A percentile compares a stretch with the other conserved stretches of the same genome.
Conservation (phyloP, 2,329 filamentous ascomycete species). For the Penicillium olsonii region DNA sequence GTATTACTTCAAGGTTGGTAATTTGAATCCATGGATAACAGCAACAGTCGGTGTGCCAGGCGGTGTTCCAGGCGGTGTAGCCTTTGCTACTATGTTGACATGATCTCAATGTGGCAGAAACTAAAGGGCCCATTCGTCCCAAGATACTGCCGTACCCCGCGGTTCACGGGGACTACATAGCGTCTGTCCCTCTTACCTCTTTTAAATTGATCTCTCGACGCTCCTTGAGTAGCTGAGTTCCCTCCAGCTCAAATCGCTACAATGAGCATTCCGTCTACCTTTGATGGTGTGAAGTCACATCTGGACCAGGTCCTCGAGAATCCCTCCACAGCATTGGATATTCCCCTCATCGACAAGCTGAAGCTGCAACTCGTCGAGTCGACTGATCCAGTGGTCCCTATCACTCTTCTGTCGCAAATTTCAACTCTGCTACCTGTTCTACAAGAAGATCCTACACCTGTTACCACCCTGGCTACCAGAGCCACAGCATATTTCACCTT, state of each 20-base stretch:
- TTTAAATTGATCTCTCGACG: no score
- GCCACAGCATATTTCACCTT: slow-evolving; percentile 53
- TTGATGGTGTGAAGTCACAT: slow-evolving; percentile 42
- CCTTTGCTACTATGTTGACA: no score
- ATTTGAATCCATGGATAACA: no score
- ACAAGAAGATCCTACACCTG: slow-evolving; percentile 59
- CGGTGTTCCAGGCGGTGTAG: no score
- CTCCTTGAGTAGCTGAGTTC: background rate
- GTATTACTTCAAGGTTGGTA: no score
- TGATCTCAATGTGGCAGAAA: no score
- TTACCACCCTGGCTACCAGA: slow-evolving; percentile 55
- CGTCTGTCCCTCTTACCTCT: no score
- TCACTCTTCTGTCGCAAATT: slow-evolving; percentile 47
- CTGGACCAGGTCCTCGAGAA: slow-evolving; percentile 48
- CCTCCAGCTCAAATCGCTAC: background rate
- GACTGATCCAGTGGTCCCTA: slow-evolving; percentile 39
- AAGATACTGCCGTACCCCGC: no score
- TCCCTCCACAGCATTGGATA: slow-evolving; percentile 49
- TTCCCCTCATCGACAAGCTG: slow-evolving; percentile 53
- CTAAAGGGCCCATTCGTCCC: no score
- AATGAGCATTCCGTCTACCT: slow-evolving; percentile 40
- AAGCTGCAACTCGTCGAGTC: slow-evolving; percentile 45
- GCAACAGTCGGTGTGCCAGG: no score
- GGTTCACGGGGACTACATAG: no score
- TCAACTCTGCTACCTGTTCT: slow-evolving; percentile 54